phyloP scores from a whole-genome alignment of 2,329 filamentous ascomycete species.

The Cytospora chrysosperma region DNA sequence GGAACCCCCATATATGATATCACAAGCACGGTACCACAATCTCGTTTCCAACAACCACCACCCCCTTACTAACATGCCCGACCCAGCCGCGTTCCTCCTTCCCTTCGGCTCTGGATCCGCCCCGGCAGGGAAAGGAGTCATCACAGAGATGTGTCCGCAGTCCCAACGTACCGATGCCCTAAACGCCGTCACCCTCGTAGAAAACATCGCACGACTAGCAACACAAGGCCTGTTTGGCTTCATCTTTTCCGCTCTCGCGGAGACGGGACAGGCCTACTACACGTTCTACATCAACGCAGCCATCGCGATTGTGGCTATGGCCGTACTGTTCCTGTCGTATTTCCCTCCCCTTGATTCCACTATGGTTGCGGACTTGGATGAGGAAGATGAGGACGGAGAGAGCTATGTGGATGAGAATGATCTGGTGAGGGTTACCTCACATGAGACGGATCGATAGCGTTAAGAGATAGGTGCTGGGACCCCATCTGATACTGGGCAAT shows the following conservation, averaged over 20 bases:
- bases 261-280: slow-evolving; percentile 56
- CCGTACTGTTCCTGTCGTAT: slow-evolving; percentile 41
- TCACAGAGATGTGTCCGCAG: slow-evolving; percentile 66
- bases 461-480: no score
- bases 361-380: slow-evolving; percentile 32
- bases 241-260: slow-evolving; percentile 63
- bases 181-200: slow-evolving; percentile 67
- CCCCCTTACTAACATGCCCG: background rate
- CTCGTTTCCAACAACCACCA: background rate
- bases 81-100: slow-evolving; percentile 58
- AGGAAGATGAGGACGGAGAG: background rate
- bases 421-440: slow-evolving; percentile 16
- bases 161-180: slow-evolving; percentile 64
- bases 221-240: slow-evolving; percentile 68
- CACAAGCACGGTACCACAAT: background rate
- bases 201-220: slow-evolving; percentile 64
- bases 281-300: slow-evolving; percentile 68
- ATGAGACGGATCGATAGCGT: slow-evolving; percentile 22
- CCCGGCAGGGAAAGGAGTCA: slow-evolving; percentile 69
- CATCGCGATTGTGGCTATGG: slow-evolving; percentile 49
- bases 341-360: slow-evolving; percentile 42
- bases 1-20: background rate
- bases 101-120: slow-evolving; percentile 70
- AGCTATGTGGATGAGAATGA: background rate
- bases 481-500: no score